Conservation (phyloP, 169 alveolate species). For the Perkinsus chesapeaki region DNA sequence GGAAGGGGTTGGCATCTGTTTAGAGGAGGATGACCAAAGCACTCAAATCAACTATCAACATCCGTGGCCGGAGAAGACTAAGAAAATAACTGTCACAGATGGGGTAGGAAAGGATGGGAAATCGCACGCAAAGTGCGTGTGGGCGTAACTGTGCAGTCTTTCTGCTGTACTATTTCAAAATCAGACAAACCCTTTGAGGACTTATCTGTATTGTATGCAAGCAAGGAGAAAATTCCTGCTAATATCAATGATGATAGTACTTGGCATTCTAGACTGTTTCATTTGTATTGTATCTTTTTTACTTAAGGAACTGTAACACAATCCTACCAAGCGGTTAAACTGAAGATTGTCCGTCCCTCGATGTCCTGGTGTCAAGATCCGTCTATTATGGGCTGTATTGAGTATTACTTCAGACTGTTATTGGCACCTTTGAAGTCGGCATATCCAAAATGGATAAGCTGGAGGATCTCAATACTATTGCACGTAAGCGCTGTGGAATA, state of each 20-base stretch:
- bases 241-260: too few relatives aligned
- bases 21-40: neutral
- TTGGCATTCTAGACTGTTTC: too few relatives aligned
- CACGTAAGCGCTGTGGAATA: neutral
- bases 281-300: too few relatives aligned
- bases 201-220: too few relatives aligned
- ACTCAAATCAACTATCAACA: neutral
- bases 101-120: neutral
- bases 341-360: too few relatives aligned
- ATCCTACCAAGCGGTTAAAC: too few relatives aligned
- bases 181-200: too few relatives aligned
- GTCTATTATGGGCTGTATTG: too few relatives aligned
- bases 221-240: too few relatives aligned
- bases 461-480: neutral
- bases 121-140: neutral
- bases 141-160: neutral
- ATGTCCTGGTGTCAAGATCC: too few relatives aligned
- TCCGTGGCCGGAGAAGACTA: neutral
- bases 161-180: neutral
- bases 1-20: neutral
- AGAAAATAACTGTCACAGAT: neutral
- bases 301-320: too few relatives aligned
- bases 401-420: neutral
- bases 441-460: neutral
- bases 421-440: neutral